A percentile compares a stretch with the other conserved stretches of the same genome.
phyloP scores from a whole-genome alignment of 2,329 filamentous ascomycete species.

The Botrytis sinoallii region DNA sequence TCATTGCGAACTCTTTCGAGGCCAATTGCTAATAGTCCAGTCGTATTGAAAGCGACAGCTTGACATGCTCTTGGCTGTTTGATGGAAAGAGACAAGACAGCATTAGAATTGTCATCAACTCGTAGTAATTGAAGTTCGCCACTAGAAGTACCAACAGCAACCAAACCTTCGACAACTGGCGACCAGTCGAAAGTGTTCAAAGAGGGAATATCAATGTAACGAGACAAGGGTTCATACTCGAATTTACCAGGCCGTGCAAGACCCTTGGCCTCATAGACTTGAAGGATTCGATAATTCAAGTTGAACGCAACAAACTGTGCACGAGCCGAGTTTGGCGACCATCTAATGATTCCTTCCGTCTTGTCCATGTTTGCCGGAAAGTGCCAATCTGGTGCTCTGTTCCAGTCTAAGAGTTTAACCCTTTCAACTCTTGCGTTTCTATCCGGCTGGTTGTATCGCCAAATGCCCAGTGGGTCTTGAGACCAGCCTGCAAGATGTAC shows the following conservation, averaged over 20 bases:
- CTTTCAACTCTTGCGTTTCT: background rate
- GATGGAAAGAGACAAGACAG: constrained; percentile 62
- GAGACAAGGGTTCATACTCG: constrained; percentile 54
- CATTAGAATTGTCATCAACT: constrained; percentile 67
- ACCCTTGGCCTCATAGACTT: constrained; percentile 61
- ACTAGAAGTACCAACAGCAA: constrained; percentile 71
- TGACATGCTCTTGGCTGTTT: constrained; percentile 77
- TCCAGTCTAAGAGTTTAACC: background rate
- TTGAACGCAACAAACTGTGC: constrained; percentile 65
- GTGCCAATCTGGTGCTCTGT: background rate
- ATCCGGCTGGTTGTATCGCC: background rate
- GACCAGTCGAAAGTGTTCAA: constrained; percentile 68
- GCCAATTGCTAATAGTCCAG: constrained; percentile 70
- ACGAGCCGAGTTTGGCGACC: constrained; percentile 57
- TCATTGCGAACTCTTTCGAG: constrained; percentile 80
- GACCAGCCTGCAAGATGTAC: background rate
- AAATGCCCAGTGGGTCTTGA: background rate
- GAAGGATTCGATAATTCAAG: constrained; percentile 59
- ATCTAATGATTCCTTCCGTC: constrained; percentile 57
- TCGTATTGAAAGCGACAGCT: constrained; percentile 74
- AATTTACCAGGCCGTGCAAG: constrained; percentile 51
- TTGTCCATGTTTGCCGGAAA: constrained; percentile 20
- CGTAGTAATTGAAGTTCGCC: constrained; percentile 73
- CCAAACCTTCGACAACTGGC: constrained; percentile 58
- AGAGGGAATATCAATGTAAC: constrained; percentile 61